These are phyloP conservation scores for Pseudoneurospora amorphoporcata DNA, from an alignment of 495 filamentous ascomycete species.

Conservation along the genomic window DNA sequence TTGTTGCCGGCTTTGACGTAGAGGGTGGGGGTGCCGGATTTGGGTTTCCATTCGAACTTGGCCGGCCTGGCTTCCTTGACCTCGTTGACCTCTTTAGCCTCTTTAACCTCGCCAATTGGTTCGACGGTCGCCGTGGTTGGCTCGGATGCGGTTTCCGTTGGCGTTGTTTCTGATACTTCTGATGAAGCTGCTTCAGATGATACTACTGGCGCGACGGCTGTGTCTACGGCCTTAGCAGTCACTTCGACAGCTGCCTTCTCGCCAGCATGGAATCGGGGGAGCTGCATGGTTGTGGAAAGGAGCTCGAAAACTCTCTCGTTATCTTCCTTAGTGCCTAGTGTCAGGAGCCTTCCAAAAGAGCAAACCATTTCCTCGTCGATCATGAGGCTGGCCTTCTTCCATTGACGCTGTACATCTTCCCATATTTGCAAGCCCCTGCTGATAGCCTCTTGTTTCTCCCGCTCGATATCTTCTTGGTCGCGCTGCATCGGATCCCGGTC, in stretches of 20 bases:
- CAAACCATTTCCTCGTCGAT: constrained; percentile 66
- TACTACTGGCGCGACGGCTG: not conserved
- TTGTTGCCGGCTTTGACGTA: constrained; percentile 51
- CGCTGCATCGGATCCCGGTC: not conserved
- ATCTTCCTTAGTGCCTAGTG: constrained; percentile 45
- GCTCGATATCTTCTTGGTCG: constrained; percentile 13
- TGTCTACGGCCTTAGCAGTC: not conserved
- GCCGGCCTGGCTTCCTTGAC: not conserved
- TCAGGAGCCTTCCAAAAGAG: constrained; percentile 64
- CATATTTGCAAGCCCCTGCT: constrained; percentile 60
- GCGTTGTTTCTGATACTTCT: not conserved
- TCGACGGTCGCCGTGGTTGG: not conserved
- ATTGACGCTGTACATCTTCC: constrained; percentile 64
- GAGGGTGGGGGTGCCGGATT: not conserved
- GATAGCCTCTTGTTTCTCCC: constrained; percentile 27
- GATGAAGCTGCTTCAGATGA: not conserved
- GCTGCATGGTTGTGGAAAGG: constrained; percentile 64
- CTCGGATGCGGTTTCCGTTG: not conserved
- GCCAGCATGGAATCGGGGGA: constrained; percentile 39
- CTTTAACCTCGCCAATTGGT: not conserved
- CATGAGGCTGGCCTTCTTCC: constrained; percentile 54
- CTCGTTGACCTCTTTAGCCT: not conserved
- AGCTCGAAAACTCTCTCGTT: constrained; percentile 61
- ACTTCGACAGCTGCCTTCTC: not conserved
- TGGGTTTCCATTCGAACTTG: not conserved